These are phyloP conservation scores for Corynascus novoguineensis DNA, from an alignment of 495 filamentous ascomycete species.

Conservation along the genomic window DNA sequence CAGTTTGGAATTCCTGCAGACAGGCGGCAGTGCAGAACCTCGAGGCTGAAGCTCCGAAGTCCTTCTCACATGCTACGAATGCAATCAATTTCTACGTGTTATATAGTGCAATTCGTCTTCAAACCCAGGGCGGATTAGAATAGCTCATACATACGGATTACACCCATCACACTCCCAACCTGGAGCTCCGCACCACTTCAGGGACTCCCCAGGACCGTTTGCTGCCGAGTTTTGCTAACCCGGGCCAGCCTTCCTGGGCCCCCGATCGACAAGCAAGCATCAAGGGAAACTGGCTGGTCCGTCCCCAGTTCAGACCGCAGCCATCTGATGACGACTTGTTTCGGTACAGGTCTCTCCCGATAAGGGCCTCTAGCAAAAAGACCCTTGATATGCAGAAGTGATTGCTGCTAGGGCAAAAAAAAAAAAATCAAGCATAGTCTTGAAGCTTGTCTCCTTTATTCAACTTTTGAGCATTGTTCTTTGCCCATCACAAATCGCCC, in stretches of 20 bases:
- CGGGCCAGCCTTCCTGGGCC: constrained; percentile 4
- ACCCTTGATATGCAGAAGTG: no score
- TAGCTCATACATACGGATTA: no score
- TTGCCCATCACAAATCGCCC: not conserved
- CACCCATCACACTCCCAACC: no score
- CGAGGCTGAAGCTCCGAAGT: no score
- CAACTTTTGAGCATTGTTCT: not conserved
- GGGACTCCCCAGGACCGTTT: constrained; percentile 8
- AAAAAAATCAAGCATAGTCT: no score
- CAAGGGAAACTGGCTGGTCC: not conserved
- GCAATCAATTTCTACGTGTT: no score
- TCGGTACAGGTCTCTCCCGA: not conserved
- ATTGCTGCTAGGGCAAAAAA: not conserved
- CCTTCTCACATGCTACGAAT: no score
- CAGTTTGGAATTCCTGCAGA: no score
- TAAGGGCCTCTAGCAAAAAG: not conserved
- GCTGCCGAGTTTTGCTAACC: constrained; percentile 13
- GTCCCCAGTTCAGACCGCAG: constrained; percentile 1
- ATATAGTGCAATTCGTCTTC: no score
- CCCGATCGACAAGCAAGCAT: constrained; percentile 11
- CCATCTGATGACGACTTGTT: constrained; percentile 11
- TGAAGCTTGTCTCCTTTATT: not conserved
- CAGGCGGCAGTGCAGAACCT: no score
- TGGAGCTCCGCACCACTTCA: constrained; percentile 8
- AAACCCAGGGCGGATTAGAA: no score